Evolutionary conservation across 345 rosid genomes (phyloP).

Genomic region (Gossypium mustelinum): DNA sequence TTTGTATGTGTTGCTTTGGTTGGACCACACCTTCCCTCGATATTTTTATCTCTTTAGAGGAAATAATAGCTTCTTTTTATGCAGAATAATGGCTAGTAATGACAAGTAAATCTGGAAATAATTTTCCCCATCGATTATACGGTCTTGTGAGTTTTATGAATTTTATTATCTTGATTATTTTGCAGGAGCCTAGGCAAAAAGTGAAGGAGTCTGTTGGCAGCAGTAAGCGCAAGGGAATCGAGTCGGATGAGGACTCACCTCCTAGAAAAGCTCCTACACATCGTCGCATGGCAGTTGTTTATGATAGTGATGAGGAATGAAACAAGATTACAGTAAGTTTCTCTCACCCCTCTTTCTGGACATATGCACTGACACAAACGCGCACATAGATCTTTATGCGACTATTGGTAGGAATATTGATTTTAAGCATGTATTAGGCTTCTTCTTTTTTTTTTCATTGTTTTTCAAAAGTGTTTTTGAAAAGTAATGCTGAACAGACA

Average conservation of each 20-base stretch:
- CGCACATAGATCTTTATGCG: no score
- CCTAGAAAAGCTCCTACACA: constrained; percentile 70
- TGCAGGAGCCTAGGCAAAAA: constrained; percentile 58
- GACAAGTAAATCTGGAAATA: background rate
- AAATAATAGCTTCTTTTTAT: background rate
- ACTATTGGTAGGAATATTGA: no score
- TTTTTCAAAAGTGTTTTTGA: no score
- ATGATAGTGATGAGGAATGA: constrained; percentile 85
- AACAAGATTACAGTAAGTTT: constrained; percentile 7
- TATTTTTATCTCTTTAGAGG: background rate
- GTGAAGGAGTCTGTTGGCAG: constrained; percentile 47
- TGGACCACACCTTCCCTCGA: background rate
- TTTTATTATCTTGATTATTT: background rate
- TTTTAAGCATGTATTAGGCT: no score
- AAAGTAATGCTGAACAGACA: no score
- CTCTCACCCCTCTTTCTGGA: background rate
- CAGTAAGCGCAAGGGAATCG: constrained; percentile 69
- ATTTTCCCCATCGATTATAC: background rate
- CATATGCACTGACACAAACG: no score
- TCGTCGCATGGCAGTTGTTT: constrained; percentile 81
- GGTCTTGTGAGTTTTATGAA: background rate
- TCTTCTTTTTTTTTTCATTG: no score
- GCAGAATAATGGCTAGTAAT: background rate
- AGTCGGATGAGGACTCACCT: constrained; percentile 87
- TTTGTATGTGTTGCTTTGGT: background rate